Evolutionary conservation across 2,329 filamentous ascomycete genomes (phyloP), one percentile per base, ranked within the genome.

Genomic region (Sporothrix dimorphospora): DNA sequence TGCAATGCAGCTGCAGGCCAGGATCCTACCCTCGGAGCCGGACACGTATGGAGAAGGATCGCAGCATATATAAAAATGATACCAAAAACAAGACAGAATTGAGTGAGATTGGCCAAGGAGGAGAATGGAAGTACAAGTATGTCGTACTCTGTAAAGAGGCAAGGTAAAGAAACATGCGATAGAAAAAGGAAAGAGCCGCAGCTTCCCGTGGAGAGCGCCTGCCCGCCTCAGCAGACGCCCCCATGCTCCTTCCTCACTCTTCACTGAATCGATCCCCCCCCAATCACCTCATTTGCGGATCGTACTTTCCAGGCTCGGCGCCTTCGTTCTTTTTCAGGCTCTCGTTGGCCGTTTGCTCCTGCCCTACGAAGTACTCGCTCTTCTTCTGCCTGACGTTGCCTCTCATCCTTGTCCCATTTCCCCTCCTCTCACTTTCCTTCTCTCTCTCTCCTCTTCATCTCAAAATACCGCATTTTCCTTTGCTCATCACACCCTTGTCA

Each of bases 211-310:
- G 42, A 30, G 57, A n/a, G 38, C 59, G 59, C 59, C 38, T 65
- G 59, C 38, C 42, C 14, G 63, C 63, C 63, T 66, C 24, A 34
- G 24, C 63, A 49, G 38, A 57, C 24, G 34, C 57, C 57, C 61
- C 61, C 61, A 66, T 55, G 30, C 61, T 42, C 65, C 70, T 71
- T n/a, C 55, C 34, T 40, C 30, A 69, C n/a, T 34, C 12, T 19
- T 16, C 30, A 12, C 34, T n/a, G 16, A 42, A 40, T 21, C 57
- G 16, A 38, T 34, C 19, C 34, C 38, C 57, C 34, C 57, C 57
- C 14, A 34, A 63, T 34, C 30, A 34, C 3, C 42, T 19, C 42
- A 5, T 57, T 42, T 42, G 57, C 57, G 57, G 57, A 63, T 63
- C 57, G 34, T 63, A 24, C 34, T 63, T 63, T 63, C 57, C 57